Evolutionary conservation across 768 basidiomycete genomes (phyloP).

Genomic region (Cystobasidium tubakii): DNA sequence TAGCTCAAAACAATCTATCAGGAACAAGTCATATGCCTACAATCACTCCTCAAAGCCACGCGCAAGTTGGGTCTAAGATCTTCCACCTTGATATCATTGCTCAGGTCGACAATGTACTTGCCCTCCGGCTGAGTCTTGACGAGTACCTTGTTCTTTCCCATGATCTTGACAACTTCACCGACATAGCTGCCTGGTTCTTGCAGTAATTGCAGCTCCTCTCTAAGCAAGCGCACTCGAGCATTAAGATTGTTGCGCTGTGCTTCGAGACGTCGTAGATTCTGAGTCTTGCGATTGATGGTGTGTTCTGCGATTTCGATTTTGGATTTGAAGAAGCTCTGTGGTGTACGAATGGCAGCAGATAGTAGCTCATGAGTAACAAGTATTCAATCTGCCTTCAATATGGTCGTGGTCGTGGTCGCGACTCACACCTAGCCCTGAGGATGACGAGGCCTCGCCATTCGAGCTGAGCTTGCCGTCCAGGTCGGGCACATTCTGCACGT

Average conservation of each 20-base stretch:
- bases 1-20: no score
- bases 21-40: no score
- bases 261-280: slow-evolving; percentile 89
- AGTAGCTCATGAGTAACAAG: no score
- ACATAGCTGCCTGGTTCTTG: slow-evolving; percentile 97
- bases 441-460: slow-evolving; percentile 24
- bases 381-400: no score
- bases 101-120: slow-evolving; percentile 97
- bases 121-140: slow-evolving; percentile 99
- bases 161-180: slow-evolving; percentile 94
- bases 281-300: slow-evolving; percentile 89
- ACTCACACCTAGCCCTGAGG: slow-evolving; percentile 27
- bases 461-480: slow-evolving; percentile 5
- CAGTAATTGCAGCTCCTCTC: slow-evolving; percentile 81
- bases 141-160: slow-evolving; percentile 98
- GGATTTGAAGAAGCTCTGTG: slow-evolving; percentile 86
- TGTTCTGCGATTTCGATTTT: slow-evolving; percentile 93
- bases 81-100: slow-evolving; percentile 73
- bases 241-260: slow-evolving; percentile 96
- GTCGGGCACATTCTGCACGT: neutral
- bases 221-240: slow-evolving; percentile 71
- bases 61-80: slow-evolving; percentile 77
- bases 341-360: slow-evolving; percentile 43
- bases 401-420: no score
- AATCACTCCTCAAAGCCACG: slow-evolving; percentile 81